Conservation (phyloP, 768 basidiomycete species). For the Paxillus rubicundulus region DNA sequence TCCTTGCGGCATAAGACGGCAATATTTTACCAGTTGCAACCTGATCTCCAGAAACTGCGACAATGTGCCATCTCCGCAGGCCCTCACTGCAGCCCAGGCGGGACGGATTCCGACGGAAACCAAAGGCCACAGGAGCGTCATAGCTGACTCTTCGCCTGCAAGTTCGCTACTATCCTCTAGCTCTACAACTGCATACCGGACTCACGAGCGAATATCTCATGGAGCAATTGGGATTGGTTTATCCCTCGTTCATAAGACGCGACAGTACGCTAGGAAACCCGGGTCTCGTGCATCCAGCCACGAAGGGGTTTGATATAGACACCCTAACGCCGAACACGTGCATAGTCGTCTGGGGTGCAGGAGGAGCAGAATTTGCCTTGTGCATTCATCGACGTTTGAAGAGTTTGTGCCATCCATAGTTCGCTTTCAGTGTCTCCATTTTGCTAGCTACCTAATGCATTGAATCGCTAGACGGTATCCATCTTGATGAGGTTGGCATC, state of each 20-base stretch:
- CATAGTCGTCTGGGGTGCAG: not conserved
- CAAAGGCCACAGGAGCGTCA: too few species aligned
- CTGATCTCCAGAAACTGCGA: slow-evolving; percentile 37
- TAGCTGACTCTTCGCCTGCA: too few species aligned
- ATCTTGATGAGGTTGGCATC: slow-evolving; percentile 55
- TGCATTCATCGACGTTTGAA: slow-evolving; percentile 4
- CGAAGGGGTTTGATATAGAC: slow-evolving; percentile 34
- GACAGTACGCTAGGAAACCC: not conserved
- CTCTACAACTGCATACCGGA: too few species aligned
- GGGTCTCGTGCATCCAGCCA: slow-evolving; percentile 9
- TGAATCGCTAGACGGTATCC: slow-evolving; percentile 32
- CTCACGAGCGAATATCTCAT: too few species aligned
- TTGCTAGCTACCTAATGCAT: not conserved
- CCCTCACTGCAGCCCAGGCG: slow-evolving; percentile 29
- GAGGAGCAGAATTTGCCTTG: not conserved
- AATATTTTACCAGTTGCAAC: slow-evolving; percentile 22
- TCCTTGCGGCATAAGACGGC: too few species aligned
- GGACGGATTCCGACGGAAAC: too few species aligned
- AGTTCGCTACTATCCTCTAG: too few species aligned
- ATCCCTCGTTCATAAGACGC: too few species aligned
- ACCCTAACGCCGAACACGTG: not conserved
- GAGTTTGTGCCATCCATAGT: too few species aligned
- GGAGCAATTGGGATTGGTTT: too few species aligned
- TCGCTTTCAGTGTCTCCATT: not conserved
- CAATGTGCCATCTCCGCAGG: slow-evolving; percentile 35